Conservation (phyloP, 2,329 filamentous ascomycete species). For the Dothideomycetidae sp. region DNA sequence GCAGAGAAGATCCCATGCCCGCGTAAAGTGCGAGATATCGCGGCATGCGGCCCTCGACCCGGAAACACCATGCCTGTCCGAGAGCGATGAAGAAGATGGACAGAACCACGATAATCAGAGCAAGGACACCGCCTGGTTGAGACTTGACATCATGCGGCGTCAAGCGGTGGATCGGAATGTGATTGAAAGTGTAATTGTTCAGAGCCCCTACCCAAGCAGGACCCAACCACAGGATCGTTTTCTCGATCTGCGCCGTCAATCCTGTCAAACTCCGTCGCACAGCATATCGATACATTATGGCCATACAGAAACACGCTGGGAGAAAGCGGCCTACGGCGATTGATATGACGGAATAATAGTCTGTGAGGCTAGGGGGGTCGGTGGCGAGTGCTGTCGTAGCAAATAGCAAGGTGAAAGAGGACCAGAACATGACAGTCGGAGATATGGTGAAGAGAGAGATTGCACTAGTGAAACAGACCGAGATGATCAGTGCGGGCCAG, state of each 20-base stretch:
- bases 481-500: conserved; percentile 73
- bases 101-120: conserved; percentile 64
- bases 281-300: conserved; percentile 76
- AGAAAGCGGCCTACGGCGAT: conserved; percentile 68
- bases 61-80: conserved; percentile 72
- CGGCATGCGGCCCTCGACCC: conserved; percentile 67
- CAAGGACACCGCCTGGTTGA: conserved; percentile 77
- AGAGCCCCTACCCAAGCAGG: conserved; percentile 81
- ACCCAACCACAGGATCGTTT: conserved; percentile 79
- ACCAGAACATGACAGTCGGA: conserved; percentile 70
- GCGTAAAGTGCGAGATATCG: conserved; percentile 66
- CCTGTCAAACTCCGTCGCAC: conserved; percentile 56
- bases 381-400: conserved; percentile 82
- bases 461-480: conserved; percentile 61
- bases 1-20: conserved; percentile 49
- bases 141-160: conserved; percentile 77
- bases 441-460: conserved; percentile 72
- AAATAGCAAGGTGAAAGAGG: conserved; percentile 67
- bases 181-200: conserved; percentile 89
- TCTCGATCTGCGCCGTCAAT: conserved; percentile 73
- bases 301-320: conserved; percentile 74
- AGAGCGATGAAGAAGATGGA: conserved; percentile 53
- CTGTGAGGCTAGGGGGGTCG: conserved; percentile 59
- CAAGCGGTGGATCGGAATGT: conserved; percentile 86
- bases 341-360: conserved; percentile 59